Percentiles rank a stretch among this genome's conserved stretches.
These are phyloP conservation scores for Beauveria varroae DNA, from an alignment of 2,329 filamentous ascomycete species.

Conservation along the genomic window DNA sequence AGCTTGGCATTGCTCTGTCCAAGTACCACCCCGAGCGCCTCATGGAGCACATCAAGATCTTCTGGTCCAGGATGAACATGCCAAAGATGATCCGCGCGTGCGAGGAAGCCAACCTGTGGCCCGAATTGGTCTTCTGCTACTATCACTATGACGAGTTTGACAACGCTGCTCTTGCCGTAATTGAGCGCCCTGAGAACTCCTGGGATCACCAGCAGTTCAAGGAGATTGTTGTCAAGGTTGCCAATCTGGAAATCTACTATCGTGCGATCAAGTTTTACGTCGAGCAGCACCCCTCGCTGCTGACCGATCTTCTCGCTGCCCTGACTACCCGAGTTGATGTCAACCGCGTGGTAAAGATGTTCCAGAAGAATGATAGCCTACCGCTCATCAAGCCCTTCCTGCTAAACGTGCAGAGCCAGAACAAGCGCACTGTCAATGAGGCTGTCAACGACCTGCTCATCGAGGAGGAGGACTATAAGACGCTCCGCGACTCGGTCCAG, in stretches of 20 bases:
- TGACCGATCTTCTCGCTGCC: conserved; percentile 91
- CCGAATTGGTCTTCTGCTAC: conserved; percentile 95
- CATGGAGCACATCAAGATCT: conserved; percentile 98
- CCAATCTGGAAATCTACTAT: conserved; percentile 99
- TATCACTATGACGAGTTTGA: conserved; percentile 98
- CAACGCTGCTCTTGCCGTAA: conserved; percentile 93
- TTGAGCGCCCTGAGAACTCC: conserved; percentile 93
- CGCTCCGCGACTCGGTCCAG: conserved; percentile 90
- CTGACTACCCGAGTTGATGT: conserved; percentile 93
- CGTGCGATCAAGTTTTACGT: conserved; percentile 94
- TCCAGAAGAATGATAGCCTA: conserved; percentile 96
- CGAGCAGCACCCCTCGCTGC: conserved; percentile 87
- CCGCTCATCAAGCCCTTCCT: conserved; percentile 98
- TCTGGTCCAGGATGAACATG: conserved; percentile 97
- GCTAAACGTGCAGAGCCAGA: conserved; percentile 90
- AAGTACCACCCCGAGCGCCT: conserved; percentile 93
- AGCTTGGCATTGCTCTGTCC: conserved; percentile 81
- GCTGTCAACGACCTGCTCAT: conserved; percentile 97
- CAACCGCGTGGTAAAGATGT: conserved; percentile 98
- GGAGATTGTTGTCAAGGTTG: conserved; percentile 95
- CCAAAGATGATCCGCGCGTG: conserved; percentile 92
- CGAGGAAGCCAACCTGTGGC: conserved; percentile 94
- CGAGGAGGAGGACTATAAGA: conserved; percentile 99
- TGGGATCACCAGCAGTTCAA: conserved; percentile 99
- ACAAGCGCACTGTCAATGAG: conserved; percentile 97